Evolutionary conservation across 2,329 filamentous ascomycete species (phyloP).

Genomic region (Penicillium glabrum): DNA sequence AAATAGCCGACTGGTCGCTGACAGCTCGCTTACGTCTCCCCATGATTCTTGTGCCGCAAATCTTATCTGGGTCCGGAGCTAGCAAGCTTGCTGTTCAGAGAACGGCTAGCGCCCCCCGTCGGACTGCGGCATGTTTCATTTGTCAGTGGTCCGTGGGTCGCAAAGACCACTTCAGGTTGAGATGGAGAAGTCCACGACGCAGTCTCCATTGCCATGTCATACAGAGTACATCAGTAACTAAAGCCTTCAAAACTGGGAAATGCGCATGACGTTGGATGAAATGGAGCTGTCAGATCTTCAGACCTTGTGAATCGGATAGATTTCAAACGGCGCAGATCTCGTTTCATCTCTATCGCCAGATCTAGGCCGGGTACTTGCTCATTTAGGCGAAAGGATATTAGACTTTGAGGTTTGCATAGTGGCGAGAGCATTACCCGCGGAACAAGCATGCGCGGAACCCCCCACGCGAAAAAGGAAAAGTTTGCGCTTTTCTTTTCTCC

Average conservation of each 20-base stretch:
- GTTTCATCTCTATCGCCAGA: conserved; percentile 7
- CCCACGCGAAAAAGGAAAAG: background rate
- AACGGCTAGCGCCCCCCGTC: conserved; percentile 4
- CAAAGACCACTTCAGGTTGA: background rate
- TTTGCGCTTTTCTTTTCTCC: background rate
- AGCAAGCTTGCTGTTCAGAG: conserved; percentile 1
- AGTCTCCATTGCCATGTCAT: background rate
- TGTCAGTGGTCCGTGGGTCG: conserved; percentile 10
- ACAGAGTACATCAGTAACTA: background rate
- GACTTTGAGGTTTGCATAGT: conserved; percentile 6
- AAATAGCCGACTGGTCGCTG: conserved; percentile 1
- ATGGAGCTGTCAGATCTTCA: background rate
- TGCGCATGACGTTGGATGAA: background rate
- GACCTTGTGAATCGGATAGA: background rate
- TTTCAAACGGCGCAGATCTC: conserved; percentile 1
- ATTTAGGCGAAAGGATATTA: background rate
- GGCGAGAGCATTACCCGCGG: conserved; percentile 3
- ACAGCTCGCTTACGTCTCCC: background rate
- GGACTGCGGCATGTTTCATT: conserved; percentile 13
- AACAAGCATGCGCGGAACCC: background rate
- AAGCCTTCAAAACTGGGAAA: background rate
- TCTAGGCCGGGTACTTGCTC: background rate
- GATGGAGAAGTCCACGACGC: background rate
- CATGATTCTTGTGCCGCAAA: background rate
- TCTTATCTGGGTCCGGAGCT: conserved; percentile 5